These are phyloP conservation scores for Saccharomyces hybrid DNA, from an alignment of 1,139 yeast genomes.

Conservation along the genomic window DNA sequence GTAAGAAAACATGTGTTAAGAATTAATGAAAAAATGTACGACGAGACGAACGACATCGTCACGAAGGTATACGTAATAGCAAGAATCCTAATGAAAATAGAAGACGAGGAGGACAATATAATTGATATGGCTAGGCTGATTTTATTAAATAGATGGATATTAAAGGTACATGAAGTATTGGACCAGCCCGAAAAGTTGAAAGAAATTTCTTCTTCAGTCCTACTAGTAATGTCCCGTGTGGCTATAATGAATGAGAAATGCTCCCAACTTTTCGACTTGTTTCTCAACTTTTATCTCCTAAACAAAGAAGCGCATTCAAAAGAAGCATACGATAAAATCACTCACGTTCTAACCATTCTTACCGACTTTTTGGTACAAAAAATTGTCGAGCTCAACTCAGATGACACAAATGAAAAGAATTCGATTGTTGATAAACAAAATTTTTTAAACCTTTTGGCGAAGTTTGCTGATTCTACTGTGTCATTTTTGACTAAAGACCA, in stretches of 20 bases:
- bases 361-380: slow-evolving; percentile 26
- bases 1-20: slow-evolving; percentile 59
- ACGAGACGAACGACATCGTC: slow-evolving; percentile 26
- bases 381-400: slow-evolving; percentile 28
- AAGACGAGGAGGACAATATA: slow-evolving; percentile 63
- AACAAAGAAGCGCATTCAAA: slow-evolving; percentile 25
- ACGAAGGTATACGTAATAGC: slow-evolving; percentile 42
- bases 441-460: slow-evolving; percentile 43
- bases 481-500: slow-evolving; percentile 55
- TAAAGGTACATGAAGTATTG: slow-evolving; percentile 14
- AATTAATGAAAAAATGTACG: slow-evolving; percentile 45
- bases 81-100: slow-evolving; percentile 45
- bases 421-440: slow-evolving; percentile 28
- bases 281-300: slow-evolving; percentile 38
- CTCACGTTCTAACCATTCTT: slow-evolving; percentile 19
- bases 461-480: slow-evolving; percentile 45
- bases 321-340: slow-evolving; percentile 15
- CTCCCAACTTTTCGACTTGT: slow-evolving; percentile 38
- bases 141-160: slow-evolving; percentile 43
- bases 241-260: slow-evolving; percentile 33
- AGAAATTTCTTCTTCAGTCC: slow-evolving; percentile 12
- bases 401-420: slow-evolving; percentile 16
- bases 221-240: slow-evolving; percentile 36
- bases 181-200: slow-evolving; percentile 15
- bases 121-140: slow-evolving; percentile 38